Evolutionary conservation across 1,284 basidiomycete genomes (phyloP).

Genomic region (Moesziomyces aphidis): DNA sequence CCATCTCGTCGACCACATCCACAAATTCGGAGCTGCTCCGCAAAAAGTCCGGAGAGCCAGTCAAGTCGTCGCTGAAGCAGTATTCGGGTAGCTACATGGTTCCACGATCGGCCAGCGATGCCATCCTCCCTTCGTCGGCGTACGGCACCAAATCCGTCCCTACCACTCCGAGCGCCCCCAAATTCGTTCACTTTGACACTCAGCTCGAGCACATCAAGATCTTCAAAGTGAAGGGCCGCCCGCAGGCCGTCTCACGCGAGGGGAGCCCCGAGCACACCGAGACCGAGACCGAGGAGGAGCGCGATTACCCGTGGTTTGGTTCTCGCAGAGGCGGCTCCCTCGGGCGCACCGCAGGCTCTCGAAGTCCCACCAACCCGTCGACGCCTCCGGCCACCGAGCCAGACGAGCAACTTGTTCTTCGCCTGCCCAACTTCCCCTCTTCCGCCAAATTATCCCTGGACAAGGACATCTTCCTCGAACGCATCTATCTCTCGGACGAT

Average conservation of each 20-base stretch:
- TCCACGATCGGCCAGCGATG: conserved; percentile 70
- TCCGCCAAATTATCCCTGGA: conserved; percentile 68
- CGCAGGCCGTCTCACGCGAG: conserved; percentile 88
- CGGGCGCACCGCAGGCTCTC: conserved; percentile 12
- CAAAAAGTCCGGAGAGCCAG: conserved; percentile 91
- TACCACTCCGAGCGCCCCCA: conserved; percentile 76
- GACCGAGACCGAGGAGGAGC: conserved; percentile 76
- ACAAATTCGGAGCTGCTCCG: conserved; percentile 72
- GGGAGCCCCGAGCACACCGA: conserved; percentile 89
- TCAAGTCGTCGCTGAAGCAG: conserved; percentile 89
- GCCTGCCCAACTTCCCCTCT: conserved; percentile 72
- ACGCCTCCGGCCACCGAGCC: conserved; percentile 34
- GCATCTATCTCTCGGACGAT: conserved; percentile 75
- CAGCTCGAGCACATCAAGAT: conserved; percentile 89
- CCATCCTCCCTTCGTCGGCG: conserved; percentile 41
- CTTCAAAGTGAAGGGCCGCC: conserved; percentile 92
- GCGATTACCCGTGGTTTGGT: conserved; percentile 63
- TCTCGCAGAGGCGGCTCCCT: conserved; percentile 38
- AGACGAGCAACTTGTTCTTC: conserved; percentile 68
- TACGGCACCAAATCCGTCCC: conserved; percentile 58
- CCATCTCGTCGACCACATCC: conserved; percentile 40
- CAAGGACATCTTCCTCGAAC: conserved; percentile 72
- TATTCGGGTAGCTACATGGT: conserved; percentile 69
- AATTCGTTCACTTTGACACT: conserved; percentile 91
- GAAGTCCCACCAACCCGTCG: conserved; percentile 30